phyloP scores from a whole-genome alignment of 1,284 basidiomycete species.

The Paramarasmius palmivorus region DNA sequence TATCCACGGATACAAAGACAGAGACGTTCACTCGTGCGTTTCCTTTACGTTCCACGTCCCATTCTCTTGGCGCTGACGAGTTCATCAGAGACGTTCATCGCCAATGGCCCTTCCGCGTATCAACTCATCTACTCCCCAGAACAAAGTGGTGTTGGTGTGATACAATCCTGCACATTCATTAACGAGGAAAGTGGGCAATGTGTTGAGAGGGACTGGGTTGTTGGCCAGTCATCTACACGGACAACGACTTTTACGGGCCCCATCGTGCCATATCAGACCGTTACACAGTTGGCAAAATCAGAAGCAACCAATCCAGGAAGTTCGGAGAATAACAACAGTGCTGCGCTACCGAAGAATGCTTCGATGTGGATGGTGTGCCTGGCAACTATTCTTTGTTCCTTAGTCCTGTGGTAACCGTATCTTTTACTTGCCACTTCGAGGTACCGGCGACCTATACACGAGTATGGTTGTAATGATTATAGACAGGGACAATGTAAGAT shows the following conservation, averaged over 20 bases:
- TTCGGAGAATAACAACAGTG: too few species aligned
- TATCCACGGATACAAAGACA: background rate
- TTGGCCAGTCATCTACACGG: conserved; percentile 1
- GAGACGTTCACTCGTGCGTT: background rate
- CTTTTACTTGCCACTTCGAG: too few species aligned
- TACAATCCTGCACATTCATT: background rate
- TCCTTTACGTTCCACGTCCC: too few species aligned
- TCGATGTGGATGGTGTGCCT: too few species aligned
- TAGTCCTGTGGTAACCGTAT: too few species aligned
- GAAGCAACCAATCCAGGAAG: too few species aligned
- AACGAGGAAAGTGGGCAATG: background rate
- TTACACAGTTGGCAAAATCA: background rate
- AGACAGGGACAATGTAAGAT: too few species aligned
- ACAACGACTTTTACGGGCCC: background rate
- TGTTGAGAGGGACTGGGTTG: conserved; percentile 3
- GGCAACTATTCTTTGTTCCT: too few species aligned
- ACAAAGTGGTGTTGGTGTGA: background rate
- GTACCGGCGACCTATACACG: too few species aligned
- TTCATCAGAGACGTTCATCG: conserved; percentile 1
- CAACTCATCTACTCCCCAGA: background rate
- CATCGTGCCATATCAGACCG: background rate
- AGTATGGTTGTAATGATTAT: too few species aligned
- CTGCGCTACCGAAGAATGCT: too few species aligned
- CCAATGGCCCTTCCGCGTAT: background rate
- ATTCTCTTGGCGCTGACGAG: too few species aligned